Percentiles rank a stretch among this genome's conserved stretches.
Conservation (phyloP, 1,139 yeast genomes). For the Sugiyamaella castrensis region DNA sequence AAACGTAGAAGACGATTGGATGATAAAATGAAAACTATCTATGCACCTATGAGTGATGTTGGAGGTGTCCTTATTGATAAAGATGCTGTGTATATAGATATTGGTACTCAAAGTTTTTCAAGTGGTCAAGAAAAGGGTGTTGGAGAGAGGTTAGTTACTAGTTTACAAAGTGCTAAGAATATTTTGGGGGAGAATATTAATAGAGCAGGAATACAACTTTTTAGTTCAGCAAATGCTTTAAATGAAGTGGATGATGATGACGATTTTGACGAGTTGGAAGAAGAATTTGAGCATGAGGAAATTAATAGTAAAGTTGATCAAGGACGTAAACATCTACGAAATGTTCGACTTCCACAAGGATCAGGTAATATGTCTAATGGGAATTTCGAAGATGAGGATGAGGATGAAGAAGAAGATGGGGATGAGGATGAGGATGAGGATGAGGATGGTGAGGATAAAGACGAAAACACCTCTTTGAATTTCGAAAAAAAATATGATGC, state of each 20-base stretch:
- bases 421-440: slow-evolving; percentile 43
- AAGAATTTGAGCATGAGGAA: slow-evolving; percentile 40
- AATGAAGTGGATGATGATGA: slow-evolving; percentile 42
- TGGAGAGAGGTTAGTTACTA: slow-evolving; percentile 82
- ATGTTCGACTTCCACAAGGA: slow-evolving; percentile 34
- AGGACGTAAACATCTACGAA: slow-evolving; percentile 31
- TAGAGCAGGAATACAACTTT: slow-evolving; percentile 68
- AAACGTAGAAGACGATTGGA: slow-evolving; percentile 87
- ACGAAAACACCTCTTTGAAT: slow-evolving; percentile 15
- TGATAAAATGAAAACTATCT: slow-evolving; percentile 88
- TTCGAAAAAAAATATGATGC: slow-evolving; percentile 20
- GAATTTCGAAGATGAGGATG: slow-evolving; percentile 42
- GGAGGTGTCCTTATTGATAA: slow-evolving; percentile 96
- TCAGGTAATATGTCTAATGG: slow-evolving; percentile 40
- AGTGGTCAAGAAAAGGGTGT: slow-evolving; percentile 69
- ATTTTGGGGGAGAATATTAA: slow-evolving; percentile 61
- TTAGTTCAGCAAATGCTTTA: slow-evolving; percentile 47
- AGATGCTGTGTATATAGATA: slow-evolving; percentile 95
- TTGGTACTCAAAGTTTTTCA: slow-evolving; percentile 62
- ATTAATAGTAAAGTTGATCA: slow-evolving; percentile 35
- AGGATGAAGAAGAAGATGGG: slow-evolving; percentile 42
- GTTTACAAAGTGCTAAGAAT: slow-evolving; percentile 66
- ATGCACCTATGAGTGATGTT: slow-evolving; percentile 99
- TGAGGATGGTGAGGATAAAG: slow-evolving; percentile 29
- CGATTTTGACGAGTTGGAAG: slow-evolving; percentile 43